A percentile compares a stretch with the other conserved stretches of the same genome.
Conservation (phyloP, 2,329 filamentous ascomycete genomes). For the Sporothrix phasma region DNA sequence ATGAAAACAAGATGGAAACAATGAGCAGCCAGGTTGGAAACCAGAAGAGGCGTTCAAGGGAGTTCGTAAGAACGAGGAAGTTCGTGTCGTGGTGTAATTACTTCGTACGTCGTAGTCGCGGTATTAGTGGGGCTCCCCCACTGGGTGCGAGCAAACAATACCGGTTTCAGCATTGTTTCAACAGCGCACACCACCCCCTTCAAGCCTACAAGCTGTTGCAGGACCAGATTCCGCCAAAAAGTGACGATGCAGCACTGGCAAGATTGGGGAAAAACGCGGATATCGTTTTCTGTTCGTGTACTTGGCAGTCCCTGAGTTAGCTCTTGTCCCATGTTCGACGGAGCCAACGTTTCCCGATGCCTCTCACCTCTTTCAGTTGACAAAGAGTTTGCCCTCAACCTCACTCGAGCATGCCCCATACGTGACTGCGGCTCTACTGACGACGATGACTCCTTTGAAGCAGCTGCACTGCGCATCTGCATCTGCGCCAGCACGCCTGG, state of each 20-base stretch:
- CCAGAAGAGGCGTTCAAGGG: background rate
- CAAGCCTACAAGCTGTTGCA: background rate
- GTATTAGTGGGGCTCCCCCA: background rate
- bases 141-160: background rate
- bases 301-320: no score
- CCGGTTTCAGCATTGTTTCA: constrained; percentile 5
- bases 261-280: background rate
- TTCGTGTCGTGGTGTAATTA: background rate
- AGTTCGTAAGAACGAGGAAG: background rate
- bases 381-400: no score
- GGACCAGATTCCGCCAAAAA: background rate
- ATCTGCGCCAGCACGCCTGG: background rate
- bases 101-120: no score
- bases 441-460: background rate
- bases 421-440: background rate
- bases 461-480: background rate
- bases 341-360: no score
- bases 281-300: background rate
- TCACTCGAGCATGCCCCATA: background rate
- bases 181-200: background rate
- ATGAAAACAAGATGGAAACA: no score
- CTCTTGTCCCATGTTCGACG: no score
- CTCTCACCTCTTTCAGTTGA: no score
- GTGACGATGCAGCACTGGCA: background rate
- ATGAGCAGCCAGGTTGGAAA: background rate